Conservation (phyloP, 2,329 filamentous ascomycete genomes). For the Penicillium glabrum region DNA sequence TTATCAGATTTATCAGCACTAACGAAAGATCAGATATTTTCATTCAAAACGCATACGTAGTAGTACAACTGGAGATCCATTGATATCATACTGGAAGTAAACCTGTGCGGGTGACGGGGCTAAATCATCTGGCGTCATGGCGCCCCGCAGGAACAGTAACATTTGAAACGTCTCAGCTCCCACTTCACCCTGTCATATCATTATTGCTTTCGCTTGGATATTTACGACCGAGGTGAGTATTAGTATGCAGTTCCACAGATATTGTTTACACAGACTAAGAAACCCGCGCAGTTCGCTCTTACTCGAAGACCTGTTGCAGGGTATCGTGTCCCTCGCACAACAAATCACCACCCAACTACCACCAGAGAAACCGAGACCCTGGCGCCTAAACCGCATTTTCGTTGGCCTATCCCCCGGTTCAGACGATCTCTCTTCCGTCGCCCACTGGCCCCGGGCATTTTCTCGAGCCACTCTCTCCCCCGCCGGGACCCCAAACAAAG, state of each 20-base stretch:
- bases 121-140: background rate
- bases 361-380: conserved; percentile 20
- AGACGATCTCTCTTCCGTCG: conserved; percentile 15
- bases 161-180: background rate
- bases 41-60: too few species aligned
- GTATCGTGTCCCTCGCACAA: background rate
- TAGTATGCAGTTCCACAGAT: background rate
- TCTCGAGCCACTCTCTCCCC: conserved; percentile 11
- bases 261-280: background rate
- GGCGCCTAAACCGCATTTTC: conserved; percentile 26
- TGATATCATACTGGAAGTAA: background rate
- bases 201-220: background rate
- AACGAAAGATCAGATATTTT: too few species aligned
- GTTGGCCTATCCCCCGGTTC: conserved; percentile 20
- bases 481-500: conserved; percentile 18
- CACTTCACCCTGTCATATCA: background rate
- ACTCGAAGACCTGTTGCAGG: background rate
- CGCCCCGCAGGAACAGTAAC: background rate
- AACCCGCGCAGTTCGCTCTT: background rate
- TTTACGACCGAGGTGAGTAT: background rate
- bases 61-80: too few species aligned
- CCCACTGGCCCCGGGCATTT: conserved; percentile 8
- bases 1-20: too few species aligned
- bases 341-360: background rate
- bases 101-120: background rate